phyloP scores from a whole-genome alignment of 2,329 filamentous ascomycete genomes.

The Rutstroemia sp. region DNA sequence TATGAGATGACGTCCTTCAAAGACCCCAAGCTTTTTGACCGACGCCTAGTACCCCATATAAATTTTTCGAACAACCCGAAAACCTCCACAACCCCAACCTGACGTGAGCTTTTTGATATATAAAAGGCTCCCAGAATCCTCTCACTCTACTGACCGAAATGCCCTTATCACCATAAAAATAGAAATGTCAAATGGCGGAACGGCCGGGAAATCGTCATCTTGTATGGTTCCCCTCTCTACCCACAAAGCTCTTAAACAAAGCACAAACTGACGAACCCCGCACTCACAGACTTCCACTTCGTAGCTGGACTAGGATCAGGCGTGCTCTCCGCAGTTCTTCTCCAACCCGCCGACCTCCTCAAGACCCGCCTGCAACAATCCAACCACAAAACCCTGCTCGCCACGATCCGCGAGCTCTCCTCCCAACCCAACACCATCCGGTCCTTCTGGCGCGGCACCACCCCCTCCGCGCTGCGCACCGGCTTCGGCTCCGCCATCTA shows the following conservation, averaged over 20 bases:
- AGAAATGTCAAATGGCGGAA: conserved; percentile 44
- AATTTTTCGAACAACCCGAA: neutral
- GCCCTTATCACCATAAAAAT: conserved; percentile 14
- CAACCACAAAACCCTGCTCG: conserved; percentile 58
- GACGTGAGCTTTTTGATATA: neutral
- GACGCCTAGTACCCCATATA: neutral
- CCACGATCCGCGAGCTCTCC: conserved; percentile 64
- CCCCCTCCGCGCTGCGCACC: conserved; percentile 88
- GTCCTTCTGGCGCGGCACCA: conserved; percentile 83
- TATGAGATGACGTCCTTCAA: conserved; percentile 5
- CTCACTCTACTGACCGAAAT: conserved; percentile 11
- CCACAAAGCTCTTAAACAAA: neutral
- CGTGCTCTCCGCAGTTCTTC: conserved; percentile 76
- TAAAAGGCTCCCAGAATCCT: neutral
- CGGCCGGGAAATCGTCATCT: conserved; percentile 41
- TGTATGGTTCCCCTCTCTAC: conserved; percentile 31
- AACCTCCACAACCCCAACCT: neutral
- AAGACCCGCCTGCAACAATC: conserved; percentile 96
- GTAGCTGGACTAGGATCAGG: conserved; percentile 82
- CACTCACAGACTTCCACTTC: conserved; percentile 67
- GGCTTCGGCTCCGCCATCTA: conserved; percentile 91
- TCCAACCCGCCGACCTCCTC: conserved; percentile 92
- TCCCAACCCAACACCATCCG: conserved; percentile 54
- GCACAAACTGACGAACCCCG: too few relatives aligned
- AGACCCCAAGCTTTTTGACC: neutral